These are phyloP conservation scores for Mollisia scopiformis DNA, from an alignment of 2,329 filamentous ascomycete genomes.

Conservation along the genomic window DNA sequence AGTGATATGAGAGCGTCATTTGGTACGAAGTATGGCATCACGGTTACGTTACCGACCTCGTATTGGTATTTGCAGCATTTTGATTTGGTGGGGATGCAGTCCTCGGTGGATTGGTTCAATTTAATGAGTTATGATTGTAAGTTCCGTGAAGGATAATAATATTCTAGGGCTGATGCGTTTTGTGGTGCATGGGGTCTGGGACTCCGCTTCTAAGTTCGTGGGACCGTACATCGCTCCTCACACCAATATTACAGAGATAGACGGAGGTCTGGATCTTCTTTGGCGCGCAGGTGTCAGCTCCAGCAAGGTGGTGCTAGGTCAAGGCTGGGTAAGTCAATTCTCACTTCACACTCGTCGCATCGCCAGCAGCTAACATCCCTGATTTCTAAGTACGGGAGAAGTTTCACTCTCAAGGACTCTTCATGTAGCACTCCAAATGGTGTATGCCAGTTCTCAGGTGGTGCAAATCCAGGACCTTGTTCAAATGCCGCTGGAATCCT, in stretches of 20 bases:
- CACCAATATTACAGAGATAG: constrained; percentile 46
- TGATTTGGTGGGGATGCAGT: constrained; percentile 28
- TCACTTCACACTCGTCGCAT: not conserved
- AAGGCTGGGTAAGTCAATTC: constrained; percentile 35
- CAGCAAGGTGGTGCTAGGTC: constrained; percentile 45
- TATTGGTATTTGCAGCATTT: constrained; percentile 40
- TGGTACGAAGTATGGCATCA: constrained; percentile 37
- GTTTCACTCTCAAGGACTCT: constrained; percentile 38
- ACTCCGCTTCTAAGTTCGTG: constrained; percentile 30
- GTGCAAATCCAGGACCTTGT: constrained; percentile 31
- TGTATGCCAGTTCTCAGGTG: constrained; percentile 28
- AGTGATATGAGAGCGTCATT: constrained; percentile 8
- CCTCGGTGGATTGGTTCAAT: constrained; percentile 34
- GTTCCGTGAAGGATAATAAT: not conserved
- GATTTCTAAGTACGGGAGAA: constrained; percentile 42
- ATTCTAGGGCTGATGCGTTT: not conserved
- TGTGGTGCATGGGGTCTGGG: constrained; percentile 32
- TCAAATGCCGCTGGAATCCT: constrained; percentile 37
- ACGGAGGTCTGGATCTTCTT: constrained; percentile 35
- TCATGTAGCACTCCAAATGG: constrained; percentile 28
- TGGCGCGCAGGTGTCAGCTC: constrained; percentile 43
- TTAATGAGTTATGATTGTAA: constrained; percentile 34
- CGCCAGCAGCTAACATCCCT: too few relatives aligned
- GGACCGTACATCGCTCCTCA: constrained; percentile 40
- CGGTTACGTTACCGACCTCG: constrained; percentile 37